Evolutionary conservation across 2,329 filamentous ascomycete genomes (phyloP).

Genomic region (Rutstroemia sp.): DNA sequence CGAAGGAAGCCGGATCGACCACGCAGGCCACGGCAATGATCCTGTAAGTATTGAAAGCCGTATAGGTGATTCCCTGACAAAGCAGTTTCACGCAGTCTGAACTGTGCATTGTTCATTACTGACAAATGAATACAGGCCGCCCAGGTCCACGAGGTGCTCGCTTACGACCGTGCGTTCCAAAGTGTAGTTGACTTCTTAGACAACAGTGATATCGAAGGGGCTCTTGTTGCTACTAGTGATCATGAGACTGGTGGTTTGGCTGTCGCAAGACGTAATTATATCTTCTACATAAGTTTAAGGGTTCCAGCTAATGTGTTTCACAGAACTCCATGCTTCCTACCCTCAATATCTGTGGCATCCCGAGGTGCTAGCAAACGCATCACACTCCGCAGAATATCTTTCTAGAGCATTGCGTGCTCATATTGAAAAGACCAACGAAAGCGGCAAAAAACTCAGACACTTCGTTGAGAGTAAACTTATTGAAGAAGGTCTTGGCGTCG

Average conservation of each 20-base stretch:
- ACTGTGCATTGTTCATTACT: not conserved
- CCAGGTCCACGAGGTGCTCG: constrained; percentile 87
- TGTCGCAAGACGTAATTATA: constrained; percentile 61
- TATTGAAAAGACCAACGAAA: constrained; percentile 31
- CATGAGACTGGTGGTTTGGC: constrained; percentile 92
- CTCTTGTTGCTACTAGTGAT: constrained; percentile 86
- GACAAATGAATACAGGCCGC: constrained; percentile 37
- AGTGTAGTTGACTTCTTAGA: constrained; percentile 80
- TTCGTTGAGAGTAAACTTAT: constrained; percentile 67
- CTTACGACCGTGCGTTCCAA: constrained; percentile 82
- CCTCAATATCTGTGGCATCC: constrained; percentile 77
- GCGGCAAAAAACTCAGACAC: constrained; percentile 35
- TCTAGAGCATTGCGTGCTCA: constrained; percentile 54
- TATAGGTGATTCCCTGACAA: too few relatives aligned
- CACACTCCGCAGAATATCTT: constrained; percentile 65
- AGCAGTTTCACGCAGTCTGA: too few relatives aligned
- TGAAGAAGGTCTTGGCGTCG: constrained; percentile 64
- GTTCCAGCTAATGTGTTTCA: not conserved
- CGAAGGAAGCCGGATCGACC: constrained; percentile 91
- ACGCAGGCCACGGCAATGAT: constrained; percentile 82
- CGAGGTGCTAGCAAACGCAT: constrained; percentile 70
- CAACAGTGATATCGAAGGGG: constrained; percentile 61
- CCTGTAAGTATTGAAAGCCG: constrained; percentile 37
- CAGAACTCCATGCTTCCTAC: constrained; percentile 52
- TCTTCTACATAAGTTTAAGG: not conserved